Conservation (phyloP, 352 stramenopile species). For the Phytopythium boreale region DNA sequence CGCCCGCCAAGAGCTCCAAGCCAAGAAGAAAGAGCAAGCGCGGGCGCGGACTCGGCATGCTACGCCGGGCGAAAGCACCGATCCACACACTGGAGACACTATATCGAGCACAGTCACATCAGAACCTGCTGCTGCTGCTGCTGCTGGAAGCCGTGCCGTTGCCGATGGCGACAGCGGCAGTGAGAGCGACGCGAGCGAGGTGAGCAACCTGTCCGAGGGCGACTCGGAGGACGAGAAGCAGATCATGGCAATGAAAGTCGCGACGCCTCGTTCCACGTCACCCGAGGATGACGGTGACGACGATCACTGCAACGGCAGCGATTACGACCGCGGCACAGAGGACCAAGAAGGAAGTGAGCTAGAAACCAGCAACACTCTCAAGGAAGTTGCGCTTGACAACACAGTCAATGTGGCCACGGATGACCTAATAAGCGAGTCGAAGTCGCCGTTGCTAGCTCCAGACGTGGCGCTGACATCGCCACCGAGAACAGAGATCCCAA, state of each 20-base stretch:
- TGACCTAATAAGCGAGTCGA: neutral
- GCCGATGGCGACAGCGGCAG: slow-evolving; percentile 16
- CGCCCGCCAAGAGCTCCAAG: slow-evolving; percentile 52
- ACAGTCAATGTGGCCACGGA: neutral
- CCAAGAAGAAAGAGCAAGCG: slow-evolving; percentile 29
- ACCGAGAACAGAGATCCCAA: neutral
- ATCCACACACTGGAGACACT: neutral
- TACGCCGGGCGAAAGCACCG: neutral
- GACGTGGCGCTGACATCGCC: neutral
- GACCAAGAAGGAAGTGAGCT: neutral
- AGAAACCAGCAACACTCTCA: neutral
- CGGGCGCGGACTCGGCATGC: slow-evolving; percentile 1
- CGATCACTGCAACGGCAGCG: neutral
- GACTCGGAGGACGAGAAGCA: slow-evolving; percentile 51
- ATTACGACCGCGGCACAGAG: neutral
- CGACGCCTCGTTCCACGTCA: neutral
- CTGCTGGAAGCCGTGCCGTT: neutral
- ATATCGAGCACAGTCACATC: no score
- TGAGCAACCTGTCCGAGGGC: slow-evolving; percentile 66
- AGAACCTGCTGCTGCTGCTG: neutral
- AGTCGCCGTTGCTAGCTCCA: neutral
- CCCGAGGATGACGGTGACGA: slow-evolving; percentile 8
- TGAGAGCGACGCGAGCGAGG: slow-evolving; percentile 55
- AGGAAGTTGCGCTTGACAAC: neutral
- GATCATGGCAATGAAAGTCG: slow-evolving; percentile 46